phyloP scores from a whole-genome alignment of 495 filamentous ascomycete genomes.

The Amphirosellinia nigrospora region DNA sequence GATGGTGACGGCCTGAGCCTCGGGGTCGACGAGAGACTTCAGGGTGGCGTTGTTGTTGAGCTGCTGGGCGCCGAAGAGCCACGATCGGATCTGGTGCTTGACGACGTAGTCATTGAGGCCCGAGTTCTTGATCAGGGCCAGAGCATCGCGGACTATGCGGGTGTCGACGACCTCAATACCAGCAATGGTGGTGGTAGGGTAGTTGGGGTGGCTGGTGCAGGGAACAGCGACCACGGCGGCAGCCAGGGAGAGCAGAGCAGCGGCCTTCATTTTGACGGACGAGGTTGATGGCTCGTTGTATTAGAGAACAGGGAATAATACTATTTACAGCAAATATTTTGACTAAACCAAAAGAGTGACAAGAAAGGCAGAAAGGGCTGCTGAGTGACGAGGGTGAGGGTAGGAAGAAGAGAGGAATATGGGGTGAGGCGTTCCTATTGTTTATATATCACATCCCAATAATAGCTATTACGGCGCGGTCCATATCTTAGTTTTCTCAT shows the following conservation, averaged over 20 bases:
- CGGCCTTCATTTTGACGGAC: slow-evolving; percentile 10
- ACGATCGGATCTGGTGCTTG: slow-evolving; percentile 57
- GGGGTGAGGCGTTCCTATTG: not conserved
- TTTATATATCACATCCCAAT: slow-evolving; percentile 5
- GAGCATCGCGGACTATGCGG: slow-evolving; percentile 36
- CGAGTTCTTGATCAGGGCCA: slow-evolving; percentile 45
- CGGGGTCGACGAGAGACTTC: slow-evolving; percentile 36
- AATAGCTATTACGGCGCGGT: not conserved
- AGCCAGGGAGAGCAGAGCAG: slow-evolving; percentile 9
- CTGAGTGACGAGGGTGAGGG: not conserved
- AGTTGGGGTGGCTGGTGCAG: slow-evolving; percentile 8
- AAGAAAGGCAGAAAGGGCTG: slow-evolving; percentile 8
- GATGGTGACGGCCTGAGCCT: slow-evolving; percentile 40
- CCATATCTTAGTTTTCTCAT: not conserved
- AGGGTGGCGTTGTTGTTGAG: slow-evolving; percentile 41
- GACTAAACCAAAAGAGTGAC: slow-evolving; percentile 14
- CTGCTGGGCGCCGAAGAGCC: slow-evolving; percentile 50
- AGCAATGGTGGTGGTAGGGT: slow-evolving; percentile 29
- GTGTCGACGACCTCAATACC: slow-evolving; percentile 37
- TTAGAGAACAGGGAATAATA: slow-evolving; percentile 1
- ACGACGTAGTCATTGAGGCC: slow-evolving; percentile 38
- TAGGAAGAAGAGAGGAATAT: not conserved
- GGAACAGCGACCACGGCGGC: slow-evolving; percentile 3
- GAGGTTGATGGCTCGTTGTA: slow-evolving; percentile 2
- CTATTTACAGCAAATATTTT: not conserved